Conservation (phyloP, 352 stramenopile species). For the Globisporangium uncinulatum region DNA sequence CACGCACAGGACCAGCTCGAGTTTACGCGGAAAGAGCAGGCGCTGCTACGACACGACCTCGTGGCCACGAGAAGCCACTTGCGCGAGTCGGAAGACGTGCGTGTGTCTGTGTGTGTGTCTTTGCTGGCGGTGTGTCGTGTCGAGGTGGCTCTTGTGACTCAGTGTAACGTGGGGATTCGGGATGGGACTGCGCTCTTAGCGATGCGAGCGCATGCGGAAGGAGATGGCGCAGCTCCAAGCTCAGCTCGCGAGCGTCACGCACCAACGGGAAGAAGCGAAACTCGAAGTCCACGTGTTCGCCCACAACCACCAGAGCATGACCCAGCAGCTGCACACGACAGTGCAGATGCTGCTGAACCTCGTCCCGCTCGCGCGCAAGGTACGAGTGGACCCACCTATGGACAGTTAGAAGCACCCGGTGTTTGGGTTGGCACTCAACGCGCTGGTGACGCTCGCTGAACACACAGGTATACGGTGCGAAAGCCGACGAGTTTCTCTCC, state of each 20-base stretch:
- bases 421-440: neutral
- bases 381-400: conserved; percentile 3
- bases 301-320: conserved; percentile 68
- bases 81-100: conserved; percentile 40
- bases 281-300: conserved; percentile 49
- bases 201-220: conserved; percentile 15
- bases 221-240: conserved; percentile 25
- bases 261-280: conserved; percentile 53
- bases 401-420: neutral
- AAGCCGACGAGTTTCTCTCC: conserved; percentile 59
- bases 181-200: conserved; percentile 3
- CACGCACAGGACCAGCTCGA: conserved; percentile 54
- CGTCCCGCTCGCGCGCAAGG: conserved; percentile 53
- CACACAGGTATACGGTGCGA: conserved; percentile 52
- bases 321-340: conserved; percentile 60
- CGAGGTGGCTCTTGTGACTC: neutral
- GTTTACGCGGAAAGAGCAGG: conserved; percentile 63
- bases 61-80: conserved; percentile 45
- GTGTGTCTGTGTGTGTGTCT: neutral
- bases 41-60: conserved; percentile 30
- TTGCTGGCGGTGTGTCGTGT: neutral
- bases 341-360: conserved; percentile 72
- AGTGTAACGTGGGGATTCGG: neutral
- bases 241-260: conserved; percentile 27
- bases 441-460: neutral